These are phyloP conservation scores for Colletotrichum musae DNA, from an alignment of 2,329 filamentous ascomycete species.

Conservation along the genomic window DNA sequence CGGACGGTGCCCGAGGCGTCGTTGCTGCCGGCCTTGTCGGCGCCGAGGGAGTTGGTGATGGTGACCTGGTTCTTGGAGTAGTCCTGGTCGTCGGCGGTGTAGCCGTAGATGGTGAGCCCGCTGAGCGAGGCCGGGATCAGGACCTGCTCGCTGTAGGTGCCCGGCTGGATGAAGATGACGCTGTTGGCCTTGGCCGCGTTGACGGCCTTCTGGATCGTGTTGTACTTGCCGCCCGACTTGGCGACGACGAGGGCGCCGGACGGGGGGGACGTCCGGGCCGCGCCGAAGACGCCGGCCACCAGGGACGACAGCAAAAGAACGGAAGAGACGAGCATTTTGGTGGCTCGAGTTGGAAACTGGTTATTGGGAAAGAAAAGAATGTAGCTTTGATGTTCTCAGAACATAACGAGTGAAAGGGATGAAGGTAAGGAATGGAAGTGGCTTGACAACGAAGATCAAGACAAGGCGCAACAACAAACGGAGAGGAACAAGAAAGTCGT, in stretches of 20 bases:
- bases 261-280: slow-evolving; percentile 48
- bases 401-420: slow-evolving; percentile 27
- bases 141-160: slow-evolving; percentile 59
- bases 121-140: slow-evolving; percentile 64
- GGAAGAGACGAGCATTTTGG: slow-evolving; percentile 30
- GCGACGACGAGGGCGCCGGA: slow-evolving; percentile 51
- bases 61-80: slow-evolving; percentile 67
- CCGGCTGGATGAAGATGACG: slow-evolving; percentile 51
- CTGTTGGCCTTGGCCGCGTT: slow-evolving; percentile 67
- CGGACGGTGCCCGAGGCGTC: slow-evolving; percentile 55
- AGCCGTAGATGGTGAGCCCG: slow-evolving; percentile 75
- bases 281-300: slow-evolving; percentile 40
- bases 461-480: slow-evolving; percentile 18
- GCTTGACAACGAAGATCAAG: slow-evolving; percentile 11
- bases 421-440: slow-evolving; percentile 24
- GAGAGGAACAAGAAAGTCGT: neutral
- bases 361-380: slow-evolving; percentile 15
- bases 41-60: slow-evolving; percentile 55
- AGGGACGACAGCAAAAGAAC: slow-evolving; percentile 39
- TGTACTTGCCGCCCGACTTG: slow-evolving; percentile 45
- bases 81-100: slow-evolving; percentile 47
- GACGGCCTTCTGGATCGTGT: slow-evolving; percentile 65
- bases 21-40: slow-evolving; percentile 57
- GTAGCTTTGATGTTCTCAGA: slow-evolving; percentile 8
- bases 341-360: slow-evolving; percentile 4